Evolutionary conservation across 768 basidiomycete genomes (phyloP).

Genomic region (Mycena galopus): DNA sequence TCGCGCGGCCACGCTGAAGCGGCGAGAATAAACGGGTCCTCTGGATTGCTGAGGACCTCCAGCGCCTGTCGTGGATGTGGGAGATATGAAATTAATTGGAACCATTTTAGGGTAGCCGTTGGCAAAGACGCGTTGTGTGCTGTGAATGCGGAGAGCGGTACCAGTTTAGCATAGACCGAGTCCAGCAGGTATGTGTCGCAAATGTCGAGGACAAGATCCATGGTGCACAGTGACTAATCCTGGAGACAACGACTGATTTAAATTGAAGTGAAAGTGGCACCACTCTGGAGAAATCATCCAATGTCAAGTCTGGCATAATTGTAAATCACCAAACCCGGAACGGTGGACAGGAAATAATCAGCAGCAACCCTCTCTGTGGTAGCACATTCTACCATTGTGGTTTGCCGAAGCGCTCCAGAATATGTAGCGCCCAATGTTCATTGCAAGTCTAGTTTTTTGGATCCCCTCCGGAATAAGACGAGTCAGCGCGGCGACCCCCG

Average conservation of each 20-base stretch:
- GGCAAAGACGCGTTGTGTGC: slow-evolving; percentile 56
- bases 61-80: slow-evolving; percentile 68
- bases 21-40: background rate
- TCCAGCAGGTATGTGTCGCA: slow-evolving; percentile 84
- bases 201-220: slow-evolving; percentile 86
- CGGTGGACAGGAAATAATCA: too few species aligned
- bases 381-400: too few species aligned
- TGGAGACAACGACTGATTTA: background rate
- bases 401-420: too few species aligned
- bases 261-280: slow-evolving; percentile 4
- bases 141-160: slow-evolving; percentile 71
- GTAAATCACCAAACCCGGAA: too few species aligned
- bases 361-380: too few species aligned
- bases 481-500: too few species aligned
- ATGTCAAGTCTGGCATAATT: too few species aligned
- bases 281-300: background rate
- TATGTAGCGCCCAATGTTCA: too few species aligned
- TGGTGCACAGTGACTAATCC: slow-evolving; percentile 44
- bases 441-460: too few species aligned
- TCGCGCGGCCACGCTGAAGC: slow-evolving; percentile 89
- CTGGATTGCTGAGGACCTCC: slow-evolving; percentile 25
- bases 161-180: slow-evolving; percentile 76
- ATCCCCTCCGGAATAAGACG: too few species aligned
- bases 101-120: slow-evolving; percentile 56
- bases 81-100: slow-evolving; percentile 63